A percentile compares a stretch with the other conserved stretches of the same genome.
phyloP scores from a whole-genome alignment of 257 asterid species.

The Solanum ahanhuiri region DNA sequence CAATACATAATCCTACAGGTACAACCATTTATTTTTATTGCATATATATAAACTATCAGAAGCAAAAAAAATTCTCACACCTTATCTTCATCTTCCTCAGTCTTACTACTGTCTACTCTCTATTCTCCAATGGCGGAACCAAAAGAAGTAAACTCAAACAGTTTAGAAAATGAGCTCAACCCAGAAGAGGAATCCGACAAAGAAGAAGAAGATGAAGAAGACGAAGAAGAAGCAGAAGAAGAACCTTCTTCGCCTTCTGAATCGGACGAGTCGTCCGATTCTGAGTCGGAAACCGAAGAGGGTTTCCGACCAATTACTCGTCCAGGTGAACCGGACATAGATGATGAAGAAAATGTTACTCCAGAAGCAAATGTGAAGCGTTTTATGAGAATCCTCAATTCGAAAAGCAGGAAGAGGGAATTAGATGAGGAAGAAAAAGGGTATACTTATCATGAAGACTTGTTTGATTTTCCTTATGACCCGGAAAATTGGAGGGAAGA shows the following conservation, averaged over 20 bases:
- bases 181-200: conserved; percentile 4
- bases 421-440: conserved; percentile 36
- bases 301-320: conserved; percentile 17
- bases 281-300: conserved; percentile 12
- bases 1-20: neutral
- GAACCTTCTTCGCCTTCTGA: neutral
- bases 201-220: neutral
- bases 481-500: conserved; percentile 84
- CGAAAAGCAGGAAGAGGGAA: conserved; percentile 25
- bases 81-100: conserved; percentile 2
- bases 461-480: conserved; percentile 64
- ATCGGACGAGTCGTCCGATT: neutral
- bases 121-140: neutral
- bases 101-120: neutral
- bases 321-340: conserved; percentile 13
- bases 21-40: neutral
- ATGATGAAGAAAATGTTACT: conserved; percentile 15
- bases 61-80: neutral
- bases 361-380: conserved; percentile 43
- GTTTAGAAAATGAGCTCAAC: neutral
- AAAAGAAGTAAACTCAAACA: neutral
- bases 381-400: conserved; percentile 24
- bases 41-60: neutral
- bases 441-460: conserved; percentile 27
- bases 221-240: neutral